A percentile compares a stretch with the other conserved stretches of the same genome.
Evolutionary conservation across 495 filamentous ascomycete species (phyloP).

Genomic region (Chaetomium tenue): DNA sequence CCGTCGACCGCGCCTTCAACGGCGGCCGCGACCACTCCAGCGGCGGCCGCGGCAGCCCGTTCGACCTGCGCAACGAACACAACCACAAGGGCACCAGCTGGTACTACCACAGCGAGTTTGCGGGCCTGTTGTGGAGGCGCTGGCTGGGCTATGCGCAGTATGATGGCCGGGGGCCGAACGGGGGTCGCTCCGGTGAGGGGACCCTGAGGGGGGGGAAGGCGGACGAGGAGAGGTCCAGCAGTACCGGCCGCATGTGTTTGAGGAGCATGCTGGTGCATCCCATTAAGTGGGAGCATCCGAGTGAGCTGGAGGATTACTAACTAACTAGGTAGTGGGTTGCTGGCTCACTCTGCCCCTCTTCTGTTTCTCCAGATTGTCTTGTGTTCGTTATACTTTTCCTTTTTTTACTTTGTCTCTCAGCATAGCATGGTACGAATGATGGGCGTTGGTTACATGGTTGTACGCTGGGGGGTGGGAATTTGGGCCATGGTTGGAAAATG

Average conservation of each 20-base stretch:
- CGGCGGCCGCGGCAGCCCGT: conserved; percentile 63
- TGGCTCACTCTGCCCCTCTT: background rate
- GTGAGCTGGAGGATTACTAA: conserved; percentile 26
- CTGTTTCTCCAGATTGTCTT: background rate
- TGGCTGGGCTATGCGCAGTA: conserved; percentile 81
- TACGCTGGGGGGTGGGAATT: background rate
- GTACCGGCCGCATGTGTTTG: conserved; percentile 81
- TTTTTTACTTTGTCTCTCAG: background rate
- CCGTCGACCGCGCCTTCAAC: conserved; percentile 81
- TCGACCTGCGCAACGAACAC: conserved; percentile 80
- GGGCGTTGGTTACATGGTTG: background rate
- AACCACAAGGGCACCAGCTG: conserved; percentile 86
- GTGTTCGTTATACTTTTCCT: background rate
- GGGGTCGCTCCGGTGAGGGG: conserved; percentile 60
- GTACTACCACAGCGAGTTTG: conserved; percentile 92
- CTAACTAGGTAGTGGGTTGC: no score
- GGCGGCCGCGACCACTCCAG: conserved; percentile 74
- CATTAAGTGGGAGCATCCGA: conserved; percentile 64
- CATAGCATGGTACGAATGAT: background rate
- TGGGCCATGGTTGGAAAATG: no score
- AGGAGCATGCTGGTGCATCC: conserved; percentile 89
- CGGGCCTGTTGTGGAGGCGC: conserved; percentile 76
- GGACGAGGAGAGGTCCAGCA: conserved; percentile 55
- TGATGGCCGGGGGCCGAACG: conserved; percentile 60
- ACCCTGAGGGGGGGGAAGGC: conserved; percentile 62